Evolutionary conservation across 495 filamentous ascomycete genomes (phyloP).

Genomic region (Aspergillus incahuasiensis): DNA sequence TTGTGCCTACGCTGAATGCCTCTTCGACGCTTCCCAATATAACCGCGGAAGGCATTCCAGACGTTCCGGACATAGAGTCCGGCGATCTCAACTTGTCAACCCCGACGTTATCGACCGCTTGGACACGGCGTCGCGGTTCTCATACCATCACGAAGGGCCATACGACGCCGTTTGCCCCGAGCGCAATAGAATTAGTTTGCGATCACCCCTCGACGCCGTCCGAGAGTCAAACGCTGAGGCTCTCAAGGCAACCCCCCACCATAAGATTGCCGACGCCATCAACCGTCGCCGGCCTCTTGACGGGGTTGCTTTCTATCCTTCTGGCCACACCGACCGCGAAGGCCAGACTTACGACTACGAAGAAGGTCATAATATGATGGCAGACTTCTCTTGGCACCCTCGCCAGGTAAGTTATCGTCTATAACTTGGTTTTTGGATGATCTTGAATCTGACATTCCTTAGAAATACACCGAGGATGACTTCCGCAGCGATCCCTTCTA

Average conservation of each 20-base stretch:
- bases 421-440: background rate
- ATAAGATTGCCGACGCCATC: slow-evolving; percentile 73
- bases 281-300: slow-evolving; percentile 76
- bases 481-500: slow-evolving; percentile 47
- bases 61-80: slow-evolving; percentile 25
- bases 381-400: slow-evolving; percentile 50
- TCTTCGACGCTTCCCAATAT: slow-evolving; percentile 24
- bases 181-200: slow-evolving; percentile 58
- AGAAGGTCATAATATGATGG: slow-evolving; percentile 82
- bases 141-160: slow-evolving; percentile 89
- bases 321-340: slow-evolving; percentile 59
- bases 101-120: slow-evolving; percentile 79
- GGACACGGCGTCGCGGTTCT: slow-evolving; percentile 53
- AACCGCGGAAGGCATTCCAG: slow-evolving; percentile 7
- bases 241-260: slow-evolving; percentile 73
- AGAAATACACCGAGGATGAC: slow-evolving; percentile 47
- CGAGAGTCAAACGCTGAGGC: slow-evolving; percentile 69
- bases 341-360: slow-evolving; percentile 73
- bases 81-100: slow-evolving; percentile 58
- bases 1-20: slow-evolving; percentile 26
- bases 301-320: slow-evolving; percentile 71
- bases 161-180: slow-evolving; percentile 79
- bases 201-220: slow-evolving; percentile 74
- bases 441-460: background rate
- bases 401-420: slow-evolving; percentile 24